These are phyloP conservation scores for Taiozyma sp. DNA, from an alignment of 1,139 yeast species.

Conservation along the genomic window DNA sequence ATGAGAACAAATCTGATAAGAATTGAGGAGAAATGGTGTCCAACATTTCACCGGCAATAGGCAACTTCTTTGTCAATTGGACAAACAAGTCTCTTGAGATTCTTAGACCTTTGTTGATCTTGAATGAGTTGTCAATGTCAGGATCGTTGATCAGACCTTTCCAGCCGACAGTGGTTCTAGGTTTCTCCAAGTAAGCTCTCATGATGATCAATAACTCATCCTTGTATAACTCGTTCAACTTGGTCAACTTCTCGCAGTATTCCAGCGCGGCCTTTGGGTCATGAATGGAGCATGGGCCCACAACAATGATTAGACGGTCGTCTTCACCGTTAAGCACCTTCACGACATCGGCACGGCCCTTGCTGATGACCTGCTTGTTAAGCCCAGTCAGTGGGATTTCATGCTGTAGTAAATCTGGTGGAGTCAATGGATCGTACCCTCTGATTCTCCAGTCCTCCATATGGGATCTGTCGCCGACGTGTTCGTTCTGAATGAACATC, in stretches of 20 bases:
- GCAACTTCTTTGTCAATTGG: slow-evolving; percentile 73
- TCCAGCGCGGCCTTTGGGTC: slow-evolving; percentile 92
- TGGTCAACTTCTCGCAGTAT: slow-evolving; percentile 65
- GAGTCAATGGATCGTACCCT: slow-evolving; percentile 92
- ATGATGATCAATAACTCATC: slow-evolving; percentile 81
- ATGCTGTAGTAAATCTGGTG: slow-evolving; percentile 92
- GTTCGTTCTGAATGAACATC: slow-evolving; percentile 82
- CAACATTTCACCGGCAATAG: slow-evolving; percentile 96
- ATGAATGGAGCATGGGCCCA: slow-evolving; percentile 97
- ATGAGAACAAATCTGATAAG: slow-evolving; percentile 81
- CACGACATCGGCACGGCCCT: slow-evolving; percentile 75
- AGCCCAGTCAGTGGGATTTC: slow-evolving; percentile 70
- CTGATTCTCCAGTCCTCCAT: slow-evolving; percentile 91
- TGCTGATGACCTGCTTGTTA: slow-evolving; percentile 56
- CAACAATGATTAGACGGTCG: slow-evolving; percentile 75
- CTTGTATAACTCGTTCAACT: slow-evolving; percentile 57
- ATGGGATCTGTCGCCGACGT: slow-evolving; percentile 77
- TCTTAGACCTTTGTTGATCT: slow-evolving; percentile 90
- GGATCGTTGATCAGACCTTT: slow-evolving; percentile 97
- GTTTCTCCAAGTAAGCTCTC: slow-evolving; percentile 98
- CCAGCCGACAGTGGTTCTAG: slow-evolving; percentile 99
- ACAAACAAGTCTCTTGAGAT: slow-evolving; percentile 85
- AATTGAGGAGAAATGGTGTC: slow-evolving; percentile 97
- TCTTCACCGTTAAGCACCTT: slow-evolving; percentile 70
- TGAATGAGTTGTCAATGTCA: slow-evolving; percentile 89